Percentiles rank a stretch among this genome's conserved stretches.
Evolutionary conservation across 139 green algal species (phyloP).

Genomic region (Chlorella sp.): DNA sequence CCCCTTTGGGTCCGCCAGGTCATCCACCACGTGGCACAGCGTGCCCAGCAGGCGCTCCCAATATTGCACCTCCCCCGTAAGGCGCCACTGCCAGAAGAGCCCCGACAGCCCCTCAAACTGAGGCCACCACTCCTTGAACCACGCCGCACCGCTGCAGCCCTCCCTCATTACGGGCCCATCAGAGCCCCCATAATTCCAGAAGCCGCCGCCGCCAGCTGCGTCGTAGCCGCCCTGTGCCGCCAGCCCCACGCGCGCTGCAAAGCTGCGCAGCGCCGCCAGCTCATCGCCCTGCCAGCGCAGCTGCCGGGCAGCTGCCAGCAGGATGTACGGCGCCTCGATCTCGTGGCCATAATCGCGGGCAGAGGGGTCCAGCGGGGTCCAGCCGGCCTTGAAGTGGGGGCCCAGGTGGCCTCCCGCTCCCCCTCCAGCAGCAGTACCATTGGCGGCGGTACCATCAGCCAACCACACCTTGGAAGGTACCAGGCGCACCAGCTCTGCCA

Average conservation of each 20-base stretch:
- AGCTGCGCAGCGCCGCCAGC: background rate
- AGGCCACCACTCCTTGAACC: background rate
- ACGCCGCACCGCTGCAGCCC: background rate
- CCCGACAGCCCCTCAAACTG: background rate
- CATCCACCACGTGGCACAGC: background rate
- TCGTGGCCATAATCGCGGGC: background rate
- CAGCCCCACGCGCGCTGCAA: background rate
- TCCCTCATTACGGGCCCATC: background rate
- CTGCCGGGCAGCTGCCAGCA: background rate
- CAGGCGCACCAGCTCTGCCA: constrained; percentile 6
- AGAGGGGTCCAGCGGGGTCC: background rate
- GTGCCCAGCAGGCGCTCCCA: background rate
- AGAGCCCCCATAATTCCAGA: background rate
- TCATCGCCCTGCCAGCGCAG: background rate
- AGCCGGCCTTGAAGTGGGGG: background rate
- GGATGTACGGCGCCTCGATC: background rate
- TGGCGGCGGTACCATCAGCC: background rate
- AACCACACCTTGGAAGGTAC: background rate
- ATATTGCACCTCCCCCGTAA: background rate
- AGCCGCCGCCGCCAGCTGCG: background rate
- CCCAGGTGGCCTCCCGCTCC: background rate
- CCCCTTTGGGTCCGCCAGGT: background rate
- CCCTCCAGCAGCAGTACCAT: background rate
- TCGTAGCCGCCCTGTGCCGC: background rate
- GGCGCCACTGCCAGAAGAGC: background rate